Evolutionary conservation across 495 filamentous ascomycete species (phyloP), one percentile per base, ranked within the genome.

Genomic region (Tuber magnatum): DNA sequence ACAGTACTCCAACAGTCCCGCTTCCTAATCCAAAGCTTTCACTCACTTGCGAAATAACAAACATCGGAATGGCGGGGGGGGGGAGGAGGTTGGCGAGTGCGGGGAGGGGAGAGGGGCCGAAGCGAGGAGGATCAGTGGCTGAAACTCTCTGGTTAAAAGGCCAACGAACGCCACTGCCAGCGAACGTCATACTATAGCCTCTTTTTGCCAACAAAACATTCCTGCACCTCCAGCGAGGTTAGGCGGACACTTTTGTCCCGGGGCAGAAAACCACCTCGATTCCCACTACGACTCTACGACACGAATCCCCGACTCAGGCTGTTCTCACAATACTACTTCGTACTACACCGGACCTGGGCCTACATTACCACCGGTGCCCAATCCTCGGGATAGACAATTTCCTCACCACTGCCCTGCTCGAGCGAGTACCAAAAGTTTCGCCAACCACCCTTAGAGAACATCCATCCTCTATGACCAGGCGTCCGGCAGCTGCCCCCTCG

Each of bases 141-240:
- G 56, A 35, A 65, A 35, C 56, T 12, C 28, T 61, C n/a, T 9
- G 28, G 56, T 35, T 8, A 1, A 28, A 35, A 65, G 8, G 3
- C 14, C 28, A 65, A 65, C 56, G 56, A 65, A 35, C 56, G 56
- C 56, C 56, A 65, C 56, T 65, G 56, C 56, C 56, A 65, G 32
- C 56, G 5, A 65, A 65, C 14, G 28, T 35, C 32, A 35, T 35
- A 10, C 56, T 8, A n/a, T 32, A 16, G n/a, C 56, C 56, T 61
- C 56, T 32, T 32, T 61, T 61, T 65, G 56, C 56, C 56, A 65
- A 65, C 56, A 65, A 65, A 65, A 65, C 56, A 35, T 65, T 65
- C 56, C 28, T 65, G 56, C 56, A 65, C 56, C 14, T 65, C 56
- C 28, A 65, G 28, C 28, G 32, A 65, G 16, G 56, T 65, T 65